phyloP scores from a whole-genome alignment of 2,329 filamentous ascomycete species.

The Colletotrichum acutatum region DNA sequence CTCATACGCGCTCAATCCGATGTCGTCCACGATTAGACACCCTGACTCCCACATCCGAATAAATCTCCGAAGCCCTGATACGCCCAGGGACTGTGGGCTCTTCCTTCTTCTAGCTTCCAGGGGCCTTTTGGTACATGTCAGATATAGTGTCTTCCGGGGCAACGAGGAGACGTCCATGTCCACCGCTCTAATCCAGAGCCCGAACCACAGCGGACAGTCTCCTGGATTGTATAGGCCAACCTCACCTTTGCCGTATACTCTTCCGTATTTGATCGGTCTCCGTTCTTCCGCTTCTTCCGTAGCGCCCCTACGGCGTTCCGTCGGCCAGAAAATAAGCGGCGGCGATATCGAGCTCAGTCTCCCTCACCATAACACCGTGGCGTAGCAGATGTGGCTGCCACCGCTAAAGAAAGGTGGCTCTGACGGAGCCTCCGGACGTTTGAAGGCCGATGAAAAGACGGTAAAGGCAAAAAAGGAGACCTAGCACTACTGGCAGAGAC shows the following conservation, averaged over 20 bases:
- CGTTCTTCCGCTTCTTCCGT: background rate
- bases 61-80: slow-evolving; percentile 29
- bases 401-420: slow-evolving; percentile 1
- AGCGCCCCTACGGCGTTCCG: background rate
- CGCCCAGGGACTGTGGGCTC: slow-evolving; percentile 13
- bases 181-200: background rate
- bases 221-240: background rate
- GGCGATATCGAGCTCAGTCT: slow-evolving; percentile 1
- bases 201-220: background rate
- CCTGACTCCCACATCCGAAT: slow-evolving; percentile 8
- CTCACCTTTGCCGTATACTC: background rate
- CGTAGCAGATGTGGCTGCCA: background rate
- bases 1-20: background rate
- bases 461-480: background rate
- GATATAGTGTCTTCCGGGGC: background rate
- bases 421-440: background rate
- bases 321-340: background rate
- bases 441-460: background rate
- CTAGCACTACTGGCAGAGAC: background rate
- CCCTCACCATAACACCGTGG: background rate
- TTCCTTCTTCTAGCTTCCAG: background rate
- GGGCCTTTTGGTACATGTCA: background rate
- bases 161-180: background rate
- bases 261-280: background rate
- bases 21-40: background rate